phyloP scores from a whole-genome alignment of 2,329 filamentous ascomycete genomes.

The Emmonsiellopsis sp. region DNA sequence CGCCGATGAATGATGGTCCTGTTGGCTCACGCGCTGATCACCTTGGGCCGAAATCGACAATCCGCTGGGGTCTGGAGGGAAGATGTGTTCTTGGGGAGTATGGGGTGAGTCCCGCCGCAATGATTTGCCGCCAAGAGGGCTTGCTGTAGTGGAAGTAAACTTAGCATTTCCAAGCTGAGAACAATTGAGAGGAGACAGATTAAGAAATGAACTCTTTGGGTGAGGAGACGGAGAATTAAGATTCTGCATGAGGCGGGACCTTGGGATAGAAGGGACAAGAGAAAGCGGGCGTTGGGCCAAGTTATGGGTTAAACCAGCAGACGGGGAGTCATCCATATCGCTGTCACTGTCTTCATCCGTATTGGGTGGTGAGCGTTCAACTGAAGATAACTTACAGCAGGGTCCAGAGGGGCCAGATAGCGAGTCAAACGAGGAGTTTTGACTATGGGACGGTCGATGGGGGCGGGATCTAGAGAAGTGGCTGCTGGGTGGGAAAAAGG shows the following conservation, averaged over 20 bases:
- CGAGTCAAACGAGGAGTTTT: constrained; percentile 26
- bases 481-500: constrained; percentile 26
- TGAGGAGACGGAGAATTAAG: constrained; percentile 32
- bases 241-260: constrained; percentile 30
- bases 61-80: constrained; percentile 70
- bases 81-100: constrained; percentile 67
- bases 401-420: constrained; percentile 22
- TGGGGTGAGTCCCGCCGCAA: constrained; percentile 53
- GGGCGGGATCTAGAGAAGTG: constrained; percentile 11
- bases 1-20: constrained; percentile 35
- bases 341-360: constrained; percentile 23
- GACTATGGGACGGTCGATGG: constrained; percentile 21
- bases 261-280: constrained; percentile 25
- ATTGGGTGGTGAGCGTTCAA: constrained; percentile 18
- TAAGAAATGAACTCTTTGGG: constrained; percentile 25
- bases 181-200: constrained; percentile 11
- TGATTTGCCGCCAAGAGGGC: constrained; percentile 47
- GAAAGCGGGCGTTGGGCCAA: constrained; percentile 24
- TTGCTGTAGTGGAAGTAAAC: constrained; percentile 46
- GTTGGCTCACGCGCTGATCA: constrained; percentile 30
- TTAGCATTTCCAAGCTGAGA: constrained; percentile 42
- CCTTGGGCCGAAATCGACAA: constrained; percentile 66
- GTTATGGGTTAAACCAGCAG: constrained; percentile 19
- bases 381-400: constrained; percentile 29
- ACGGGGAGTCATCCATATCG: constrained; percentile 23